Conservation (phyloP, 345 rosid species). For the Excoecaria agallocha region DNA sequence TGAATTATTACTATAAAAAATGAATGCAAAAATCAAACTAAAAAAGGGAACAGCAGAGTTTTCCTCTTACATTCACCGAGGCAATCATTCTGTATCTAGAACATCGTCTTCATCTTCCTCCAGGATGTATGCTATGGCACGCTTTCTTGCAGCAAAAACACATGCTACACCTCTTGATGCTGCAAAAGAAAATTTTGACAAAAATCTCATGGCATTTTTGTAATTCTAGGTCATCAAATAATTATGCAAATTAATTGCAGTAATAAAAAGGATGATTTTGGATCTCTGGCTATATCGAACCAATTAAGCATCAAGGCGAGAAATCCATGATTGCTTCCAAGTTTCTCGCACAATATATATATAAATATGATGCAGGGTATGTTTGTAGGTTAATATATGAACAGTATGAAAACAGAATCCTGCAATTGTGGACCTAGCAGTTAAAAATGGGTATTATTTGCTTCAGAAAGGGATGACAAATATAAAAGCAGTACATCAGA, state of each 20-base stretch:
- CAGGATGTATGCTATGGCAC: constrained; percentile 61
- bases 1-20: neutral
- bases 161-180: constrained; percentile 80
- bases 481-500: too few relatives aligned
- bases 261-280: neutral
- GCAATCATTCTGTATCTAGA: constrained; percentile 37
- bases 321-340: neutral
- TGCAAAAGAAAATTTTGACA: constrained; percentile 22
- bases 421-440: too few relatives aligned
- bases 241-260: neutral
- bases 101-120: constrained; percentile 62
- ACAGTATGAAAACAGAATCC: too few relatives aligned
- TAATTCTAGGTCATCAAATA: neutral
- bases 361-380: too few relatives aligned
- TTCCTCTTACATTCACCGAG: neutral
- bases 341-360: too few relatives aligned
- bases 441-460: too few relatives aligned
- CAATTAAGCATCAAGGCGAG: neutral
- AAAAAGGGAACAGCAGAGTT: neutral
- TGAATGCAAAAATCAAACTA: neutral
- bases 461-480: too few relatives aligned
- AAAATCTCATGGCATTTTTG: neutral
- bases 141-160: constrained; percentile 63
- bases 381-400: too few relatives aligned
- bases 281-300: too few relatives aligned